Evolutionary conservation across 257 asterid species (phyloP), one percentile per base, ranked within the genome.

Genomic region (Nicotiana tomentosiformis): DNA sequence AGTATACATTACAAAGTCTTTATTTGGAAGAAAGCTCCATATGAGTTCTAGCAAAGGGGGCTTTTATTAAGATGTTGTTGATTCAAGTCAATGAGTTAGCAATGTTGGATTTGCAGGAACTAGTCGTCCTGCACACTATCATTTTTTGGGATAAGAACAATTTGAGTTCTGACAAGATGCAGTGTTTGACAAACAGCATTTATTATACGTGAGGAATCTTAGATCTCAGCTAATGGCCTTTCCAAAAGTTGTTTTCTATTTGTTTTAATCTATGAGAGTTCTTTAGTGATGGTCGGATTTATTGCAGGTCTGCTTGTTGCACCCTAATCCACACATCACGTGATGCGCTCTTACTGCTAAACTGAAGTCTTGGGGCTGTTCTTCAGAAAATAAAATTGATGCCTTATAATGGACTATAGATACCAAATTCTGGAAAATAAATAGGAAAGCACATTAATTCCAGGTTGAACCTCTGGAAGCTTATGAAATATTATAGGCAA

Each of bases 91-190:
- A 43, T 43, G 49, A 43, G 61, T 46, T 46, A 72, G 23, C 79
- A 23, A 23, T 46, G 61, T 23, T 76, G 43, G 64, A 76, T 37
- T 56, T 84, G 80, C 82, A 96, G 99, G 99, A 32, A 96, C 99
- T 10, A 96, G 97, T 68, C 90, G 99, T 35, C 99, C 99, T 16
- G 99, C 99, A 17, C 99, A 96, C 78, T 94, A 94, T 88, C 98
- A 93, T 35, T 64, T 90, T 96, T 5, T 94, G 99, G 99, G 99
- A 96, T 26, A 98, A 96, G 86, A 96, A 96, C 88, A 96, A 92
- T 83, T 96, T 96, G 66, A 93, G 97, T 1, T 98, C 99, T 0
- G 99, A 96, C 65, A 98, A 96, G 10, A 96, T 96, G 87, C 98
- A 94, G 80, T 94, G 96, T 0, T 79, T 96, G 89, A 96, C 99